Base-by-base conservation (phyloP, 2,329 filamentous ascomycete genomes). In the Epichloe aotearoae region DNA sequence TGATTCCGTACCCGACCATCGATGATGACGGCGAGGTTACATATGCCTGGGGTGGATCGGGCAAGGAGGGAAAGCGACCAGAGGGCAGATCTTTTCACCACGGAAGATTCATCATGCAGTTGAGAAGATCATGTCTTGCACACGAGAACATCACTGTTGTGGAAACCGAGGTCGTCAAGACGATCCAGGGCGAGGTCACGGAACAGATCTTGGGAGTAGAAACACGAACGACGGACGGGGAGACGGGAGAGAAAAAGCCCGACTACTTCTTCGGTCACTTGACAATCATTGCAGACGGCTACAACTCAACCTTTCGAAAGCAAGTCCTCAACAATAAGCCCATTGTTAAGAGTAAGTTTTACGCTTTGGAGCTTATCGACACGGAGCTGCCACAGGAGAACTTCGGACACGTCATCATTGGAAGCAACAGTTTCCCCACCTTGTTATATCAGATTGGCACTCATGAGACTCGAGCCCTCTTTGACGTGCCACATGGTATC, bases 381-480 rank as follows among this genome's bases (percentile, higher is more conserved):
- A 88, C 86, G 51, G 76, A 83, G 23, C 78, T 97, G 10, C 88
- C 89, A 2, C 74, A 78, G 49, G 79, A 82, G 2, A 73, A 82
- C 55, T 87, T 88, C 64, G 93, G 91, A 19, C 89, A 95, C 67
- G 91, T 98, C 56, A 75, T 96, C 50, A 85, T 98, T 55, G 84
- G 84, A 59, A 79, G 87, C 56, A 77, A 80, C 44, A 74, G 66
- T 54, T 53, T 47, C 36, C 91, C 93, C 0, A 81, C 95, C 36
- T 81, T 98, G 23, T 79, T 98, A 52, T 98, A 98, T 73, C 93
- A 97, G 70, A 98, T 98, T 64, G 91, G 93, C 62, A 86, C 88
- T 4, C 90, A 86, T 69, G 93, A 97, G 71, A 98, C 93, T 1
- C 82, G 93, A 56, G 86, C 85, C 12, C 78, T 98, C 20, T 80